Evolutionary conservation across 2,329 filamentous ascomycete genomes (phyloP).

Genomic region (Thielaviopsis euricoi): DNA sequence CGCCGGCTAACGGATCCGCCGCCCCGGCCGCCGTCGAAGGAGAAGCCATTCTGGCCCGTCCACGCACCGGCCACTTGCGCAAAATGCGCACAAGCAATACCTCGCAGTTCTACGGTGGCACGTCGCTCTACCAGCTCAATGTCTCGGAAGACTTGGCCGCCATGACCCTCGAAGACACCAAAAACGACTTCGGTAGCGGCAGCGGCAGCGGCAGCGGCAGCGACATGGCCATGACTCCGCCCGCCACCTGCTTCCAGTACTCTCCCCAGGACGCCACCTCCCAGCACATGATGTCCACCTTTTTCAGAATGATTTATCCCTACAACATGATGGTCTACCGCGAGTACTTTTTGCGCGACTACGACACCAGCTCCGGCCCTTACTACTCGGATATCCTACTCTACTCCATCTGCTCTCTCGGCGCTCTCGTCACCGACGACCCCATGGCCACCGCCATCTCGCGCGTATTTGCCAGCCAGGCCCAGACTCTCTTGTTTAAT

Average conservation of each 20-base stretch:
- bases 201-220: not conserved
- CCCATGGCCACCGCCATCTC: conserved; percentile 20
- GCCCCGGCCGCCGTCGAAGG: not conserved
- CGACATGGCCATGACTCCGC: conserved; percentile 7
- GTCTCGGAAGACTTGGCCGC: not conserved
- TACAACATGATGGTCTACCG: conserved; percentile 34
- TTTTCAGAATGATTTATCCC: conserved; percentile 31
- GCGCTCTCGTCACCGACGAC: conserved; percentile 29
- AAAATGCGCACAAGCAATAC: conserved; percentile 3
- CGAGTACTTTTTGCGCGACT: conserved; percentile 33
- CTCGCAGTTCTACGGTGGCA: conserved; percentile 7
- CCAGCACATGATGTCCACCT: conserved; percentile 28
- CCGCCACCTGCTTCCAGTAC: conserved; percentile 19
- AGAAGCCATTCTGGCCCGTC: conserved; percentile 11
- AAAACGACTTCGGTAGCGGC: not conserved
- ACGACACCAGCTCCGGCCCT: conserved; percentile 26
- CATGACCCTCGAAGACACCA: not conserved
- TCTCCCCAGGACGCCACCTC: conserved; percentile 28
- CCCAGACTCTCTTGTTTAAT: conserved; percentile 27
- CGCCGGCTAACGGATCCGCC: not conserved
- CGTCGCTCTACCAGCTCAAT: conserved; percentile 7
- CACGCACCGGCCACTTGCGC: conserved; percentile 21
- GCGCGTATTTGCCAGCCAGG: conserved; percentile 27
- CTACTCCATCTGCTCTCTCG: conserved; percentile 32
- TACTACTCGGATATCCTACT: conserved; percentile 34